A percentile compares a stretch with the other conserved stretches of the same genome.
Conservation (phyloP, 2,329 filamentous ascomycete species). For the Talaromyces sp. region DNA sequence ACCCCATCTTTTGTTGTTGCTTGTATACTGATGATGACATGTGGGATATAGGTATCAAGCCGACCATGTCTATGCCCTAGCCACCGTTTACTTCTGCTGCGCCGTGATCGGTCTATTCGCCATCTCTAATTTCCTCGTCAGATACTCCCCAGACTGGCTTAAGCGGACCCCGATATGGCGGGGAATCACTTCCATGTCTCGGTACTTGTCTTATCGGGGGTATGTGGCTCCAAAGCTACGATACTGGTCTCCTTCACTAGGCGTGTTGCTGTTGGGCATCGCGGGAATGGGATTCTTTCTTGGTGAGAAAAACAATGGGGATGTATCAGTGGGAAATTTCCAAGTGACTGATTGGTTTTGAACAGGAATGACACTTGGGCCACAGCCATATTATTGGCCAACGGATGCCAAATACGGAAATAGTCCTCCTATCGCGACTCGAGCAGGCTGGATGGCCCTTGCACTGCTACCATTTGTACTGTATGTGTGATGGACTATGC, state of each 20-base stretch:
- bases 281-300: slow-evolving; percentile 53
- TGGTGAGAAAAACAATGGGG: slow-evolving; percentile 29
- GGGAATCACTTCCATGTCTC: slow-evolving; percentile 37
- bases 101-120: slow-evolving; percentile 53
- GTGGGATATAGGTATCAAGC: slow-evolving; percentile 52
- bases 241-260: slow-evolving; percentile 51
- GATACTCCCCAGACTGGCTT: slow-evolving; percentile 32
- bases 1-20: background rate
- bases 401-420: slow-evolving; percentile 50
- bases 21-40: slow-evolving; percentile 1
- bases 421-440: slow-evolving; percentile 58
- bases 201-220: slow-evolving; percentile 48
- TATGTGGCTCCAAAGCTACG: slow-evolving; percentile 38
- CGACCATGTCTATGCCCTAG: slow-evolving; percentile 57
- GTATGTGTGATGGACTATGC: slow-evolving; percentile 21
- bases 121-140: slow-evolving; percentile 41
- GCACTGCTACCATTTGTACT: slow-evolving; percentile 57
- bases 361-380: slow-evolving; percentile 52
- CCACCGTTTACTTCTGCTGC: slow-evolving; percentile 58
- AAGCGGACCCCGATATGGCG: slow-evolving; percentile 34
- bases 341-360: background rate
- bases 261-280: slow-evolving; percentile 45
- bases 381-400: slow-evolving; percentile 61
- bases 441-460: slow-evolving; percentile 57
- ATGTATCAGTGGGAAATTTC: background rate